Conservation (phyloP, 176 grass and related monocot species). For the Hordeum marinum region DNA sequence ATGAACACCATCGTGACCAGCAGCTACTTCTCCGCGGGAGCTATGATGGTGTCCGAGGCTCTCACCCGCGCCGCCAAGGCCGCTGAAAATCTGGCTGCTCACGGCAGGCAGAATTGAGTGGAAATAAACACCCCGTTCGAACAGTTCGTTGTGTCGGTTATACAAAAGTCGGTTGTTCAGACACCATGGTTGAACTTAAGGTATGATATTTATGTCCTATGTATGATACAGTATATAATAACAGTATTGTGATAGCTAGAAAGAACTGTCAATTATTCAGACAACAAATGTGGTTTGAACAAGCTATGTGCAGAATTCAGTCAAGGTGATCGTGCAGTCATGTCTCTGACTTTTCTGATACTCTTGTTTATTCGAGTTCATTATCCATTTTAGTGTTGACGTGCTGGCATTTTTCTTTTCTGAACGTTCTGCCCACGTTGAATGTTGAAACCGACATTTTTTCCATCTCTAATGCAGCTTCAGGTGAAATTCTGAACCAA, state of each 20-base stretch:
- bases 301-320: constrained; percentile 7
- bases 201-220: background rate
- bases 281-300: background rate
- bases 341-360: background rate
- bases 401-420: background rate
- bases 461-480: background rate
- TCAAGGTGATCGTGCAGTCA: constrained; percentile 31
- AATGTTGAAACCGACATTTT: background rate
- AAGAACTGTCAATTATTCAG: background rate
- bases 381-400: background rate
- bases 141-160: background rate
- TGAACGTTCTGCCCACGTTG: background rate
- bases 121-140: constrained; percentile 13
- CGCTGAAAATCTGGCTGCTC: constrained; percentile 65
- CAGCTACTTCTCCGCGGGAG: constrained; percentile 90
- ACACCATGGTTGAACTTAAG: background rate
- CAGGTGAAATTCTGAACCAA: background rate
- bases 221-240: background rate
- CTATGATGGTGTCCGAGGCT: constrained; percentile 80
- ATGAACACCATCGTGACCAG: constrained; percentile 65
- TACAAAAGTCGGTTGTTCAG: constrained; percentile 2
- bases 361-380: background rate
- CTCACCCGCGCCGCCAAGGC: constrained; percentile 61
- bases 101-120: constrained; percentile 55
- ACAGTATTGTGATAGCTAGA: background rate